Base-by-base conservation (phyloP, 345 rosid species). In the Linum lewisii region DNA sequence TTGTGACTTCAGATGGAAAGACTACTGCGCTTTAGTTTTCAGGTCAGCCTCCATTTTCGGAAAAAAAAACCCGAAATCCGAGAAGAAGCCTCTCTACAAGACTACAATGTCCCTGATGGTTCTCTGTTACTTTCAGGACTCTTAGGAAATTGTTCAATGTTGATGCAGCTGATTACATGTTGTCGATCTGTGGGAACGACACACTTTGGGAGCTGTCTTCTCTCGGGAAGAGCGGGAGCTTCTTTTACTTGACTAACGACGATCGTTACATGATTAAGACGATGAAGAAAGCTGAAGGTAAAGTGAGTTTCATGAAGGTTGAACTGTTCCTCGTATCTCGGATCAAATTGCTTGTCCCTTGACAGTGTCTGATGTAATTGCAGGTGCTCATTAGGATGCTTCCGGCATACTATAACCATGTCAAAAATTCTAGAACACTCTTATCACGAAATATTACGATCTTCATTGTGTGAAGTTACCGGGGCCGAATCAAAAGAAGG, bases 361-460 rank as follows among this genome's bases (percentile, higher is more conserved):
- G n/a, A n/a, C n/a, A n/a, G n/a, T n/a, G n/a, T n/a, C 15, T 57
- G 42, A 15, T 47, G 22, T 47, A 50, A 24, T 69, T 68, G 36
- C 80, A 89, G 97, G 99, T 93, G 45, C 84, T 93, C 23, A 70
- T 89, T 70, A 84, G 95, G 82, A 93, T 93, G 97, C 83, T 93
- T 34, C 94, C 97, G 0, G 93, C 95, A 22, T 93, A 89, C 66
- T 93, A 87, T 67, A 87, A 84, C 67, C 99, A 93, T 77, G 99
- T 93, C 83, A 86, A 24, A 74, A 90, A 24, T 87, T 79, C 44
- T 89, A 93, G 67, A 80, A 87, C 83, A 93, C 99, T 25, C 67
- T 93, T 24, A 94, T 89, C 21, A 93, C 97, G 23, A 93, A 82
- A 79, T 85, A 83, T 66, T 93, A 69, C 34, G 99, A 97, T 65